phyloP scores from a whole-genome alignment of 2,329 filamentous ascomycete species.

The Gliomastix tumulicola region DNA sequence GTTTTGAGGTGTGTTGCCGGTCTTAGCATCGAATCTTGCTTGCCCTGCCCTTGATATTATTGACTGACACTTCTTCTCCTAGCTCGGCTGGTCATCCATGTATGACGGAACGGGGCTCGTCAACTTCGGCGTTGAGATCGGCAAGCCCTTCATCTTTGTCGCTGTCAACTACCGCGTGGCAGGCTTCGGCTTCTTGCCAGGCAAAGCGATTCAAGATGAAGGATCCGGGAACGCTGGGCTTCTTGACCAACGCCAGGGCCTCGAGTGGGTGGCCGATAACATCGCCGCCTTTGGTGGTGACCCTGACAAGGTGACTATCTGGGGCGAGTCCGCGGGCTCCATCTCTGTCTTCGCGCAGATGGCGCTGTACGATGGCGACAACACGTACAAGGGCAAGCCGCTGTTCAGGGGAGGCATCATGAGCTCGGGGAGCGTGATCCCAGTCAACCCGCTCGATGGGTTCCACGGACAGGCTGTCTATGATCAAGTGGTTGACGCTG shows the following conservation, averaged over 20 bases:
- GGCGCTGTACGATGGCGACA: slow-evolving; percentile 52
- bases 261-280: slow-evolving; percentile 59
- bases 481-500: slow-evolving; percentile 39
- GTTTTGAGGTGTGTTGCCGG: slow-evolving; percentile 21
- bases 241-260: slow-evolving; percentile 50
- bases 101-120: slow-evolving; percentile 29
- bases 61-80: slow-evolving; percentile 2
- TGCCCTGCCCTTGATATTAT: too few relatives aligned
- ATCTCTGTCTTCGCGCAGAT: slow-evolving; percentile 60
- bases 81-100: slow-evolving; percentile 21
- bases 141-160: slow-evolving; percentile 55
- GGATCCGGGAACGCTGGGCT: slow-evolving; percentile 53
- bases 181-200: slow-evolving; percentile 49
- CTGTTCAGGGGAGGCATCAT: slow-evolving; percentile 61
- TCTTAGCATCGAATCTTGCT: too few relatives aligned
- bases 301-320: slow-evolving; percentile 56
- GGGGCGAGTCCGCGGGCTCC: slow-evolving; percentile 52
- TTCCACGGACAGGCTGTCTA: slow-evolving; percentile 49
- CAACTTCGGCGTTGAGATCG: slow-evolving; percentile 24
- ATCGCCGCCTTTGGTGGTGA: slow-evolving; percentile 61
- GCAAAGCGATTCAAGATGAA: slow-evolving; percentile 46
- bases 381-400: slow-evolving; percentile 42
- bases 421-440: slow-evolving; percentile 47
- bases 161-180: slow-evolving; percentile 58
- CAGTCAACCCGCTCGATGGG: slow-evolving; percentile 44